Evolutionary conservation across 2,329 filamentous ascomycete genomes (phyloP).

Genomic region (Ceratocystis papillata): DNA sequence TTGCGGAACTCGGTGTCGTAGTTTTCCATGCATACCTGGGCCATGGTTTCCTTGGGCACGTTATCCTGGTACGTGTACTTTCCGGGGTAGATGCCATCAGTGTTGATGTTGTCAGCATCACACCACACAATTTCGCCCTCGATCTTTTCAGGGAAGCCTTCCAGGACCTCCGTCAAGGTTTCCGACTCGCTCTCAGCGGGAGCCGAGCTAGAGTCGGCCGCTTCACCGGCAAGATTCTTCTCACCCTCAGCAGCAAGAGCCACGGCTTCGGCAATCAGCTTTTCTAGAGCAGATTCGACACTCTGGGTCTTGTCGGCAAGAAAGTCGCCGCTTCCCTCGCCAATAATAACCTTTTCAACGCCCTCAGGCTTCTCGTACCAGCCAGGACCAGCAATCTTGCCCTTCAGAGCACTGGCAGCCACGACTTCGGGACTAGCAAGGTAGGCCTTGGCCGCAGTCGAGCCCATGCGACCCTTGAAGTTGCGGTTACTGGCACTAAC

Average conservation of each 20-base stretch:
- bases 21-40: constrained; percentile 84
- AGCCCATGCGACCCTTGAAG: constrained; percentile 86
- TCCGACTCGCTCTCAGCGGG: constrained; percentile 29
- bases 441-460: constrained; percentile 67
- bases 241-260: constrained; percentile 46
- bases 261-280: constrained; percentile 59
- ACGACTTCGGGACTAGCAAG: constrained; percentile 84
- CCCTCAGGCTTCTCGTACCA: constrained; percentile 64
- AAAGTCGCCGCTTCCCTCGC: constrained; percentile 57
- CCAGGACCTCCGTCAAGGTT: constrained; percentile 57
- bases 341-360: constrained; percentile 55
- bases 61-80: constrained; percentile 86
- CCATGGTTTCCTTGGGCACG: constrained; percentile 67
- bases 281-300: constrained; percentile 60
- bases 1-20: constrained; percentile 64
- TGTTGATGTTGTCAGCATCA: constrained; percentile 74
- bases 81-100: constrained; percentile 83
- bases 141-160: constrained; percentile 76
- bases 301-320: constrained; percentile 55
- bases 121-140: constrained; percentile 80
- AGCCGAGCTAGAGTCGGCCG: constrained; percentile 27
- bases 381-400: constrained; percentile 64
- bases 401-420: constrained; percentile 70
- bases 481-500: constrained; percentile 79
- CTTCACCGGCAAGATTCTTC: constrained; percentile 34